A percentile compares a stretch with the other conserved stretches of the same genome.
These are phyloP conservation scores for Quercus berberidifolia DNA, from an alignment of 306 rosid genomes.

Conservation along the genomic window DNA sequence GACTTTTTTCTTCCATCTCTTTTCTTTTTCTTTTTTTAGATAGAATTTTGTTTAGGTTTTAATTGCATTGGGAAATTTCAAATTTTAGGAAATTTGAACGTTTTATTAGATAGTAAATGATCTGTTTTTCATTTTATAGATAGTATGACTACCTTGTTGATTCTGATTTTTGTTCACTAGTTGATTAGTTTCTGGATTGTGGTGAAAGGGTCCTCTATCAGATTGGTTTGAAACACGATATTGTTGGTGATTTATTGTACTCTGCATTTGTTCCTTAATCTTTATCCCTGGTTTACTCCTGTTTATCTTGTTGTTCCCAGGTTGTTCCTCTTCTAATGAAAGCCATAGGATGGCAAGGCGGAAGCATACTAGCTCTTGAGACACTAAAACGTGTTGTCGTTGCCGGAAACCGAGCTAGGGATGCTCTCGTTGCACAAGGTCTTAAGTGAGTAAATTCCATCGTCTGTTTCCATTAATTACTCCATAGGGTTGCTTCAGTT, in stretches of 20 bases:
- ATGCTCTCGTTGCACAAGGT: constrained; percentile 99
- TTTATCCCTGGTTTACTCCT: constrained; percentile 3
- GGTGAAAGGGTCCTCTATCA: no score
- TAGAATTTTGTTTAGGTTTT: neutral
- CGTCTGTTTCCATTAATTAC: neutral
- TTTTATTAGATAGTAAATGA: neutral
- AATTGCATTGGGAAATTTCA: neutral
- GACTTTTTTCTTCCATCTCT: neutral
- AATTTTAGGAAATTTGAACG: neutral
- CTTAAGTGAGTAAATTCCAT: constrained; percentile 68
- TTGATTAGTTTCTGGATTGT: neutral
- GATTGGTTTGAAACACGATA: neutral
- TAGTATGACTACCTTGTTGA: neutral
- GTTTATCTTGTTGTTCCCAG: constrained; percentile 36
- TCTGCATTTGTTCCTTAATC: neutral
- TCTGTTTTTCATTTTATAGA: neutral
- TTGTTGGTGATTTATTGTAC: neutral
- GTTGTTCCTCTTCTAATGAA: constrained; percentile 97
- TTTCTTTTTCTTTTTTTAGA: neutral
- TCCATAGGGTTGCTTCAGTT: neutral
- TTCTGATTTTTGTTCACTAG: neutral
- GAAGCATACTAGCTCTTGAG: constrained; percentile 97
- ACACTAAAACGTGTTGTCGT: constrained; percentile 98
- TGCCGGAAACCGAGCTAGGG: constrained; percentile 99
- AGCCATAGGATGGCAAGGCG: constrained; percentile 99